Conservation (phyloP, 805 yeast genomes). For the Metschnikowia reukaufii region DNA sequence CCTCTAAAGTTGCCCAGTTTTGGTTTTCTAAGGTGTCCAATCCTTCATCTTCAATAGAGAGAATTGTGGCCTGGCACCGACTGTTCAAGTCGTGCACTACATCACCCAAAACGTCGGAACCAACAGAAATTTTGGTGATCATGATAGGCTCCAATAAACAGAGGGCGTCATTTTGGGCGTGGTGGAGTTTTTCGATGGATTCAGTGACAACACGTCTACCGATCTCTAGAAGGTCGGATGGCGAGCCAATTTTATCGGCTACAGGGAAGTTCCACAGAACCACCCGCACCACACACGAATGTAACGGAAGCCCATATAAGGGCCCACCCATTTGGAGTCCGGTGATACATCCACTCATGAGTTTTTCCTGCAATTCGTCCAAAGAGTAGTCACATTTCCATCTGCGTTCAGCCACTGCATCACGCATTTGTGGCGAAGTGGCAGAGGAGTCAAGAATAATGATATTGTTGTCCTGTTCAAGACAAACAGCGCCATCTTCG, state of each 20-base stretch:
- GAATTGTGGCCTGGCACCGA: slow-evolving; percentile 71
- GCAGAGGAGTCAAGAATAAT: slow-evolving; percentile 37
- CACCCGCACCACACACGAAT: slow-evolving; percentile 59
- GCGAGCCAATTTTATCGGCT: slow-evolving; percentile 38
- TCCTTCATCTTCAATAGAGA: slow-evolving; percentile 66
- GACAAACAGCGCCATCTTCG: slow-evolving; percentile 38
- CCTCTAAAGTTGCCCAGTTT: slow-evolving; percentile 52
- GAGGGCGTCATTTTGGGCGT: slow-evolving; percentile 28
- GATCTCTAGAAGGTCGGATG: slow-evolving; percentile 44
- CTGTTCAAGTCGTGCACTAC: slow-evolving; percentile 84
- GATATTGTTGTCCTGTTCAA: slow-evolving; percentile 51
- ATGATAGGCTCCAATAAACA: slow-evolving; percentile 84
- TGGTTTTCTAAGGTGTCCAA: slow-evolving; percentile 35
- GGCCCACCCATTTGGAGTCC: slow-evolving; percentile 71
- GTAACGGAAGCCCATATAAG: slow-evolving; percentile 54
- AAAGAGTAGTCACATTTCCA: slow-evolving; percentile 52
- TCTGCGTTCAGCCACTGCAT: slow-evolving; percentile 31
- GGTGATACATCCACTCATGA: slow-evolving; percentile 59
- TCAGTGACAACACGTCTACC: slow-evolving; percentile 38
- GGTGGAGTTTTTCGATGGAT: slow-evolving; percentile 24
- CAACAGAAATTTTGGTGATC: slow-evolving; percentile 66
- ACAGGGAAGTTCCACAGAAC: slow-evolving; percentile 53
- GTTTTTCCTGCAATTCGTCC: slow-evolving; percentile 52
- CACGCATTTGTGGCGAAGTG: slow-evolving; percentile 25
- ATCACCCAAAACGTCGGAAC: slow-evolving; percentile 72